phyloP scores from a whole-genome alignment of 352 stramenopile species.

The Hyaloperonospora brassicae region DNA sequence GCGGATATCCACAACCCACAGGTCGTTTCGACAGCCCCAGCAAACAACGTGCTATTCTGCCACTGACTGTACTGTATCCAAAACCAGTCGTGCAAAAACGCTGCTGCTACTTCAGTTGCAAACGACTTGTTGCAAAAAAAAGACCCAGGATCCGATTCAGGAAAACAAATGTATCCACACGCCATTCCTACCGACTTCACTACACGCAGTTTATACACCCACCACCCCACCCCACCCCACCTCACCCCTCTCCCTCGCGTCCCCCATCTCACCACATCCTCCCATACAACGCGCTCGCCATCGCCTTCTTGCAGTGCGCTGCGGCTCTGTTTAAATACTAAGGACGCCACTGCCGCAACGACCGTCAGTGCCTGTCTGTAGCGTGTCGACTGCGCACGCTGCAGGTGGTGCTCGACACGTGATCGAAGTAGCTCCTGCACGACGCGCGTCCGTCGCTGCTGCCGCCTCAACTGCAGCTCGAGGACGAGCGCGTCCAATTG shows the following conservation, averaged over 20 bases:
- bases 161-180: conserved; percentile 11
- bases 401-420: conserved; percentile 21
- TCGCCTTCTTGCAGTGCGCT: background rate
- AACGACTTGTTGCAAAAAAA: too few relatives aligned
- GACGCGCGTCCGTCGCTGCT: conserved; percentile 11
- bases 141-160: conserved; percentile 6
- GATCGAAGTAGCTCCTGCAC: conserved; percentile 9
- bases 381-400: too few relatives aligned
- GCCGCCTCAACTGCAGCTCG: conserved; percentile 17
- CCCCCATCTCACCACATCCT: background rate
- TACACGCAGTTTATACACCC: conserved; percentile 16
- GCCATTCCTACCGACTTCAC: conserved; percentile 3
- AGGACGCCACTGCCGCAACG: conserved; percentile 26
- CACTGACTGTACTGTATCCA: too few relatives aligned
- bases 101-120: too few relatives aligned
- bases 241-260: conserved; percentile 1
- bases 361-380: conserved; percentile 2
- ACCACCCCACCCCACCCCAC: background rate
- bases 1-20: too few relatives aligned
- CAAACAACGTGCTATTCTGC: too few relatives aligned
- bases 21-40: too few relatives aligned
- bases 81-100: too few relatives aligned
- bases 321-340: conserved; percentile 31
- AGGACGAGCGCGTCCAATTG: conserved; percentile 21
- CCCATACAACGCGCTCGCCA: background rate